Evolutionary conservation across 2,329 filamentous ascomycete species (phyloP).

Genomic region (Trichocomaceae sp.): DNA sequence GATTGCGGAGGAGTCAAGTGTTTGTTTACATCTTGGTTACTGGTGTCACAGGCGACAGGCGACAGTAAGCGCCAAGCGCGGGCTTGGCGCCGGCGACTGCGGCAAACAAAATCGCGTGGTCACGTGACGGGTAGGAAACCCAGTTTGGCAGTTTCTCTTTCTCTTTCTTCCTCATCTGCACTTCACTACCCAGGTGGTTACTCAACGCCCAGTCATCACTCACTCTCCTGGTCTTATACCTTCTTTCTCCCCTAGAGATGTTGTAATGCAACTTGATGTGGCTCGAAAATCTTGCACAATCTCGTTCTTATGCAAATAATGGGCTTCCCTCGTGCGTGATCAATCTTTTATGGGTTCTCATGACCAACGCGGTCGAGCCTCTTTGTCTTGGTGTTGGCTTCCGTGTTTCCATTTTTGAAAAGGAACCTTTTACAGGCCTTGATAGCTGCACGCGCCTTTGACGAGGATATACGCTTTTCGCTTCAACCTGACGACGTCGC

Average conservation of each 20-base stretch:
- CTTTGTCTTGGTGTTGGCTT: background rate
- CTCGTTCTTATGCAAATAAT: background rate
- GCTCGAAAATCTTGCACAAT: conserved; percentile 11
- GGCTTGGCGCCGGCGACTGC: background rate
- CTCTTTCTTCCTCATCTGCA: background rate
- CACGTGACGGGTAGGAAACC: conserved; percentile 9
- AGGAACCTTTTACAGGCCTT: background rate
- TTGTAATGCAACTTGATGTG: conserved; percentile 11
- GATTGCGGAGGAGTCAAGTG: conserved; percentile 15
- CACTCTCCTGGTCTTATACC: conserved; percentile 19
- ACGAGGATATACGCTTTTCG: background rate
- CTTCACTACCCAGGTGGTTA: too few species aligned
- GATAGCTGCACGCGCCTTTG: background rate
- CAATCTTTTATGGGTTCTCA: conserved; percentile 7
- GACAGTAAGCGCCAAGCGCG: background rate
- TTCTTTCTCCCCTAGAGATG: too few species aligned
- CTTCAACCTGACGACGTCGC: background rate
- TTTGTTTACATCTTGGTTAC: conserved; percentile 40
- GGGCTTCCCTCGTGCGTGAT: background rate
- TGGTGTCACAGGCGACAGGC: too few species aligned
- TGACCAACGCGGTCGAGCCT: background rate
- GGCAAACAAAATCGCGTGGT: conserved; percentile 21
- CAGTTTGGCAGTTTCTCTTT: background rate
- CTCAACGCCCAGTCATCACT: background rate
- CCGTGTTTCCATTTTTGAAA: background rate